Conservation (phyloP, 1,284 basidiomycete genomes). For the Leccinum pachyderme region DNA sequence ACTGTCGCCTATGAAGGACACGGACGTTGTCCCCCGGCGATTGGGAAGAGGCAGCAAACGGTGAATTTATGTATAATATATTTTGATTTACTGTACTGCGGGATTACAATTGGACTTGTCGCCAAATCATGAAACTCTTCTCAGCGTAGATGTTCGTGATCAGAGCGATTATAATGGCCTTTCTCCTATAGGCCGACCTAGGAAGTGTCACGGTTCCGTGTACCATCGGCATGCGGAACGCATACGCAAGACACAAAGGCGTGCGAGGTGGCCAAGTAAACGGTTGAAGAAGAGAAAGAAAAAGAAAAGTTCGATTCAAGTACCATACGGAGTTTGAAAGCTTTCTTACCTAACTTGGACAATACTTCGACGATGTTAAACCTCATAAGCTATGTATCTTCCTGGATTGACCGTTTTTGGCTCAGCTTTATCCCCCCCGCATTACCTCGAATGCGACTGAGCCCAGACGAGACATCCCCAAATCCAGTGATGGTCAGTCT, state of each 20-base stretch:
- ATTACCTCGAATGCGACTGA: slow-evolving; percentile 55
- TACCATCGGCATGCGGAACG: slow-evolving; percentile 56
- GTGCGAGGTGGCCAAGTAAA: slow-evolving; percentile 43
- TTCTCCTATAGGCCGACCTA: slow-evolving; percentile 52
- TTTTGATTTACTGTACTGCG: background rate
- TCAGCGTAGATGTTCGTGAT: slow-evolving; percentile 63
- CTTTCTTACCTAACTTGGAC: background rate
- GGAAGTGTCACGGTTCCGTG: slow-evolving; percentile 39
- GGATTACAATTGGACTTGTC: slow-evolving; percentile 36
- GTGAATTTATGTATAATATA: slow-evolving; percentile 5
- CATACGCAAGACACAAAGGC: slow-evolving; percentile 46
- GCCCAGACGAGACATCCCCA: slow-evolving; percentile 41
- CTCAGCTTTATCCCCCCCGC: slow-evolving; percentile 37
- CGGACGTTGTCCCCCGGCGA: slow-evolving; percentile 47
- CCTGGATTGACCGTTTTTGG: slow-evolving; percentile 28
- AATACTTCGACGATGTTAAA: background rate
- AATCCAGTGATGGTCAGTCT: slow-evolving; percentile 68
- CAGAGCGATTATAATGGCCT: slow-evolving; percentile 77
- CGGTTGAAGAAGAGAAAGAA: slow-evolving; percentile 20
- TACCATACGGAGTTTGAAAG: slow-evolving; percentile 26
- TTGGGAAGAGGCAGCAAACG: slow-evolving; percentile 31
- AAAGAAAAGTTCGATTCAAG: slow-evolving; percentile 5
- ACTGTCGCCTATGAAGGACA: slow-evolving; percentile 61
- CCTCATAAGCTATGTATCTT: background rate
- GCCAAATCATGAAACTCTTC: slow-evolving; percentile 82